Evolutionary conservation across 2,329 filamentous ascomycete species (phyloP).

Genomic region (Colletotrichum eleusines): DNA sequence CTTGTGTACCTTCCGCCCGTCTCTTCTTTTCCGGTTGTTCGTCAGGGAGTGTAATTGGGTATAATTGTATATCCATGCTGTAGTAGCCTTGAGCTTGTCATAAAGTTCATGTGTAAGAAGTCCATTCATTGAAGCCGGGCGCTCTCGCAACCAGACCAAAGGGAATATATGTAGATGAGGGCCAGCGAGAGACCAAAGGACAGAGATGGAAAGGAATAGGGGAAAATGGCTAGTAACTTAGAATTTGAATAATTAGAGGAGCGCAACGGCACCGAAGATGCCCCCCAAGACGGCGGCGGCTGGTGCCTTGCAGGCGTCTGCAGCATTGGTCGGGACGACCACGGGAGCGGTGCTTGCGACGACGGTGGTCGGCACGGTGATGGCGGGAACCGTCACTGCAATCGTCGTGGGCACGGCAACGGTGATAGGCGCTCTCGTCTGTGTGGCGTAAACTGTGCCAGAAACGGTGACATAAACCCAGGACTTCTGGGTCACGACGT

Average conservation of each 20-base stretch:
- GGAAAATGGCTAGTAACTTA: neutral
- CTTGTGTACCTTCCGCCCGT: neutral
- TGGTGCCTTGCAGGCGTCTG: slow-evolving; percentile 50
- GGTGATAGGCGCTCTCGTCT: slow-evolving; percentile 46
- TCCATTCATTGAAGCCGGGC: slow-evolving; percentile 9
- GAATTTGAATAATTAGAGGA: slow-evolving; percentile 47
- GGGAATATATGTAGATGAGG: neutral
- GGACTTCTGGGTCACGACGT: slow-evolving; percentile 52
- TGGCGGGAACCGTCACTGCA: slow-evolving; percentile 46
- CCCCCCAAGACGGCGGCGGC: slow-evolving; percentile 54
- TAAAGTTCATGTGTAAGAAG: slow-evolving; percentile 9
- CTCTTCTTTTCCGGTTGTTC: neutral
- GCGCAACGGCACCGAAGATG: slow-evolving; percentile 53
- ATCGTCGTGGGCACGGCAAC: slow-evolving; percentile 49
- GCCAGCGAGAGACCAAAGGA: neutral
- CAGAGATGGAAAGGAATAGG: neutral
- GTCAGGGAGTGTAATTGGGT: slow-evolving; percentile 30
- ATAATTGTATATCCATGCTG: slow-evolving; percentile 31
- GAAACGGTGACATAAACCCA: slow-evolving; percentile 47
- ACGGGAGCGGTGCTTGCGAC: slow-evolving; percentile 43
- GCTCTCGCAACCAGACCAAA: neutral
- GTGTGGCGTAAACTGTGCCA: slow-evolving; percentile 46
- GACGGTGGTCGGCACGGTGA: slow-evolving; percentile 45
- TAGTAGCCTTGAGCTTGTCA: slow-evolving; percentile 32
- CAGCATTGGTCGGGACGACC: slow-evolving; percentile 48